Base-by-base conservation (phyloP, 345 rosid genomes). In the Acer negundo region DNA sequence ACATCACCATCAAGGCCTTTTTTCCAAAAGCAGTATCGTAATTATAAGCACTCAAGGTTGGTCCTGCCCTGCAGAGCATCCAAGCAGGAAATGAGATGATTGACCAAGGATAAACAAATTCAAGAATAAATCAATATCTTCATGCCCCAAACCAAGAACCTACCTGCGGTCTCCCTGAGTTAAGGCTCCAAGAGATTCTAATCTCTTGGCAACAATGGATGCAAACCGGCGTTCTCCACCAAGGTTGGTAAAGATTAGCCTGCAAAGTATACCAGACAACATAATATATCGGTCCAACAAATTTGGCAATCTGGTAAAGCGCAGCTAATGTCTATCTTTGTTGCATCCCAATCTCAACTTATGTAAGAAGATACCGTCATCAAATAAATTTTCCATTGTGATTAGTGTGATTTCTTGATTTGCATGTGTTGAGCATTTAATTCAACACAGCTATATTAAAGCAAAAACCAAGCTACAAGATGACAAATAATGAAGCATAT, bases 161-260 rank as follows among this genome's bases (percentile, higher is more conserved):
- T 76, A 89, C 99, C 98, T 89, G 74, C 99, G 94, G 80, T 96
- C 99, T 75, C 98, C 99, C 78, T 96, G 99, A 75, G 99, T 96
- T 84, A 96, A 85, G 76, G 99, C 98, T 78, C 99, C 99, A 75
- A 96, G 97, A 66, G 97, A 90, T 84, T 91, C 99, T 78, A 96
- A 85, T 84, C 99, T 88, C 93, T 96, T 93, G 72, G 99, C 99
- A 79, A 96, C 98, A 76, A 96, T 92, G 68, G 99, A 96, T 81
- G 99, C 99, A 91, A 96, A 96, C 64, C 99, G 97, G 13, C 99
- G 97, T 69, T 96, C 99, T 73, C 99, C 99, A 79, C 98, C 97
- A 67, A 96, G 97, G 88, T 93, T 91, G 70, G 97, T 91, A 75
- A 96, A 96, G 28, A 96, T 86, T 75, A 95, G 80, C 86, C 98